A percentile compares a stretch with the other conserved stretches of the same genome.
These are phyloP conservation scores for Penicillium frequentans DNA, from an alignment of 2,329 filamentous ascomycete genomes.

Conservation along the genomic window DNA sequence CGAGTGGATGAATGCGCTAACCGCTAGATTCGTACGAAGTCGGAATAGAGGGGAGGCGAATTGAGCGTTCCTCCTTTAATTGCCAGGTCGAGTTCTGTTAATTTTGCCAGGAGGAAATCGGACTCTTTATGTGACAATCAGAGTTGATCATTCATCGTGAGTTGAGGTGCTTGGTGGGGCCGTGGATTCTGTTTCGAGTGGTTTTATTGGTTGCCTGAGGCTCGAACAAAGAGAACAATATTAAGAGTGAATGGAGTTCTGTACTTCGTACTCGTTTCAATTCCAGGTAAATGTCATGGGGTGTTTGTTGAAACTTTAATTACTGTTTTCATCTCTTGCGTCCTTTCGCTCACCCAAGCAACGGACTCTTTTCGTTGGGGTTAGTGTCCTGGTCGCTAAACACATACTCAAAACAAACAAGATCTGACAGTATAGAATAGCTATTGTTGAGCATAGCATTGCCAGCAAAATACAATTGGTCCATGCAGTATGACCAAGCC, in stretches of 20 bases:
- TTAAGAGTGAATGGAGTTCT: not conserved
- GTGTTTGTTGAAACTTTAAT: no score
- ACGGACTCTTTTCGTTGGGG: conserved; percentile 30
- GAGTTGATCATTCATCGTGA: not conserved
- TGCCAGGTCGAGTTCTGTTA: not conserved
- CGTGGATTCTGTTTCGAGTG: not conserved
- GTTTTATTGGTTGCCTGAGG: conserved; percentile 25
- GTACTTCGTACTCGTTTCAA: not conserved
- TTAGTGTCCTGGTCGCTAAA: conserved; percentile 37
- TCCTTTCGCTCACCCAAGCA: conserved; percentile 29
- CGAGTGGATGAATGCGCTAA: not conserved
- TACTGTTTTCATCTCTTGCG: no score
- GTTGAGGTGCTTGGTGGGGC: conserved; percentile 22
- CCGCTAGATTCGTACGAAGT: not conserved
- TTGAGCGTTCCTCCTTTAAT: not conserved
- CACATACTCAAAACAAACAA: conserved; percentile 65
- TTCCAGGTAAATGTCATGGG: not conserved
- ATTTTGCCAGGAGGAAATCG: not conserved
- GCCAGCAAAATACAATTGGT: conserved; percentile 34
- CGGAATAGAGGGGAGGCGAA: not conserved
- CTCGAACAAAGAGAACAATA: conserved; percentile 27
- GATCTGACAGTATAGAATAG: conserved; percentile 68
- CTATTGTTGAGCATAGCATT: conserved; percentile 60
- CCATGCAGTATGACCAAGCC: conserved; percentile 33
- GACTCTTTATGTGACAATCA: not conserved